These are phyloP conservation scores for Domatiomyces catenatus DNA, from an alignment of 2,329 filamentous ascomycete species.

Conservation along the genomic window DNA sequence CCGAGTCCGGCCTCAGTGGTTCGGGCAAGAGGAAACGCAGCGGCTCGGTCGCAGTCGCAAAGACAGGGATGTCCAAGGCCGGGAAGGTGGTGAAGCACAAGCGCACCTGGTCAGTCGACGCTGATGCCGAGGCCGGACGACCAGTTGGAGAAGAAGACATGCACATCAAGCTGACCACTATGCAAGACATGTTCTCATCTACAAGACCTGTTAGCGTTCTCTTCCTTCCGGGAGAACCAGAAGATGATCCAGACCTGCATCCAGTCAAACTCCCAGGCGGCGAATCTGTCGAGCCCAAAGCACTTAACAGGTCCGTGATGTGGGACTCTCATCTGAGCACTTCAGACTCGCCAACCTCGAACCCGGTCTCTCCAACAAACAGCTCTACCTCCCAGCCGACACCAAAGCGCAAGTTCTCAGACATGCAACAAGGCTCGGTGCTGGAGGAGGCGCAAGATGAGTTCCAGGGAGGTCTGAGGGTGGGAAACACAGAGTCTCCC, in stretches of 20 bases:
- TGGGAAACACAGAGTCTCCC: constrained; percentile 1
- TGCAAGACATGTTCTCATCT: constrained; percentile 34
- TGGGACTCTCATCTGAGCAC: constrained; percentile 22
- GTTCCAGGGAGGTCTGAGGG: constrained; percentile 3
- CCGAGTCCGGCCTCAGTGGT: constrained; percentile 44
- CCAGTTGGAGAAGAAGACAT: constrained; percentile 28
- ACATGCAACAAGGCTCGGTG: constrained; percentile 13
- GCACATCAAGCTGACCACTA: constrained; percentile 27
- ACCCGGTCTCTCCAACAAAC: constrained; percentile 25
- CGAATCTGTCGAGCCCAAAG: constrained; percentile 20
- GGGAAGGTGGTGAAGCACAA: constrained; percentile 86
- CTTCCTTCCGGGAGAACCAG: constrained; percentile 28
- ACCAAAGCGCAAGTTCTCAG: constrained; percentile 26
- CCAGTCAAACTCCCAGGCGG: constrained; percentile 27
- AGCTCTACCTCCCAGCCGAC: constrained; percentile 27
- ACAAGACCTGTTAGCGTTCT: constrained; percentile 28
- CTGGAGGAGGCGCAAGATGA: constrained; percentile 14
- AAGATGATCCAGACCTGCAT: constrained; percentile 31
- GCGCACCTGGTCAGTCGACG: constrained; percentile 89
- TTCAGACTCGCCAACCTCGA: constrained; percentile 22
- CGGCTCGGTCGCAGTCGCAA: constrained; percentile 33
- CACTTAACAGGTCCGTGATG: constrained; percentile 18
- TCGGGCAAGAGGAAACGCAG: constrained; percentile 47
- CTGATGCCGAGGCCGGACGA: constrained; percentile 32
- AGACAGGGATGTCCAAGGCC: constrained; percentile 36